Evolutionary conservation across 768 basidiomycete species (phyloP), one percentile per base, ranked within the genome.

Genomic region (Pulveroboletus sp.): DNA sequence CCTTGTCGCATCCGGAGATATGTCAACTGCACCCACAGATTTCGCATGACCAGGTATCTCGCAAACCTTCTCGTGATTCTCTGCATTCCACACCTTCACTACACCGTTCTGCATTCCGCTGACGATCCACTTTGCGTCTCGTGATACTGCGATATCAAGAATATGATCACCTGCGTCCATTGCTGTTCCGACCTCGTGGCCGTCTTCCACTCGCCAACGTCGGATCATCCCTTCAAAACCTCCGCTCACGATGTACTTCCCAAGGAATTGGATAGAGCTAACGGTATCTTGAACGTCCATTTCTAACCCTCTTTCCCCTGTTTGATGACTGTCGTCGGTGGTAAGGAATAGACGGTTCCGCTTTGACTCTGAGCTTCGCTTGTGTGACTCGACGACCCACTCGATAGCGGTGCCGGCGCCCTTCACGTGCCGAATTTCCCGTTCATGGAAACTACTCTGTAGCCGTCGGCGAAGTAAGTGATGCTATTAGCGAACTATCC

Each of bases 61-160:
- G 10, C 9, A 29, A 37, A 20, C 16, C 11, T 43, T 47, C 1
- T n/a, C n/a, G 16, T 43, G 45, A 1, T 24, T 45, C 33, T 47
- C 31, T 4, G 29, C 21, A 14, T 49, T 19, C 53, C 53, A 55
- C 1, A 59, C 33, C 2, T 0, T 17, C 8, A 59, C 39, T 21
- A 3, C 5, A 19, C 50, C 53, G 4, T 2, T 23, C 0, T 31
- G 23, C 20, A 25, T 38, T 34, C 39, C 58, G 11, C 31, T 23
- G 21, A 47, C 52, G 21, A 58, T 4, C 48, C 56, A 53, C 11
- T 35, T 33, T 29, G 46, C 52, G 5, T 55, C 52, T 35, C 9
- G 35, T 4, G 52, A 49, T 9, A 33, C 39, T 10, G 23, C 40
- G 13, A 50, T 6, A 14, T 14, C 3, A 32, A 24, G 21, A 34